These are phyloP conservation scores for Pseudoneurospora amorphoporcata DNA, from an alignment of 495 filamentous ascomycete genomes.

Conservation along the genomic window DNA sequence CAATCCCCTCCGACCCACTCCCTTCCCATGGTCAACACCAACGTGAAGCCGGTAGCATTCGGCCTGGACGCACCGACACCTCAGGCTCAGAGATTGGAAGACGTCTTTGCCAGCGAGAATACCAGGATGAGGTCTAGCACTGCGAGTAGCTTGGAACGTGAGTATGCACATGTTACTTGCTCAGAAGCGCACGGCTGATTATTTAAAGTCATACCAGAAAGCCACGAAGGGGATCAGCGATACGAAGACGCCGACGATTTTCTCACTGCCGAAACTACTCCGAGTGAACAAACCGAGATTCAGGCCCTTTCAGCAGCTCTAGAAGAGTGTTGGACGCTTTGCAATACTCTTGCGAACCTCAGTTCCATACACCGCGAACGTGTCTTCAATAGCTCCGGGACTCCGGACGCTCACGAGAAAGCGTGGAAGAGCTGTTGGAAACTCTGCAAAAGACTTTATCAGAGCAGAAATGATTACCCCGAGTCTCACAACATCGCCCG, in stretches of 20 bases:
- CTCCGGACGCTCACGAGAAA: conserved; percentile 64
- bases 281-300: conserved; percentile 51
- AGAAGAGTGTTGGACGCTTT: conserved; percentile 87
- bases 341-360: conserved; percentile 77
- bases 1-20: conserved; percentile 26
- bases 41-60: conserved; percentile 52
- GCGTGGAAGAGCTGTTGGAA: conserved; percentile 92
- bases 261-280: conserved; percentile 24
- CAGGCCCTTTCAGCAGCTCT: conserved; percentile 64
- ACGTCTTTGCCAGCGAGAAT: conserved; percentile 35
- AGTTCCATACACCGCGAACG: conserved; percentile 76
- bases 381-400: conserved; percentile 58
- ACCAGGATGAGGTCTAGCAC: conserved; percentile 37
- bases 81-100: conserved; percentile 70
- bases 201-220: conserved; percentile 40
- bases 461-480: conserved; percentile 61
- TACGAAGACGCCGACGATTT: conserved; percentile 35
- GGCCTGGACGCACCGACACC: conserved; percentile 65
- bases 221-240: conserved; percentile 28
- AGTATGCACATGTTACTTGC: conserved; percentile 10
- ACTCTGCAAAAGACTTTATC: conserved; percentile 79
- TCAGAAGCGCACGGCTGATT: background rate
- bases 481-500: conserved; percentile 52
- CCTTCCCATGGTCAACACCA: conserved; percentile 60
- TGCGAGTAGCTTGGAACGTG: conserved; percentile 65